Evolutionary conservation across 179 eudicot species (phyloP).

Genomic region (Beta lomatogona): DNA sequence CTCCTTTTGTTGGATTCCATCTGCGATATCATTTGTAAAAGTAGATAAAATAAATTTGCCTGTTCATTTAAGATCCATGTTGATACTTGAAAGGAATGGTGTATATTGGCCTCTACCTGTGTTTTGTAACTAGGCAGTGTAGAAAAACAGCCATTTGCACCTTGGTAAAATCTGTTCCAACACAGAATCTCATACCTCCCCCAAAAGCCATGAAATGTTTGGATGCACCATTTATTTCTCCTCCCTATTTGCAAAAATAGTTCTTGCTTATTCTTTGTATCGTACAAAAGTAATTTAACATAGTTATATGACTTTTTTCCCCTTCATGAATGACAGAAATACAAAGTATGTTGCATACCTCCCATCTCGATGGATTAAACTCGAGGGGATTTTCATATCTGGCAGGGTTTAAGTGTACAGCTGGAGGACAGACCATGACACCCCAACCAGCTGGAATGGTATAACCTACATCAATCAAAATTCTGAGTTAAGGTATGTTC

Average conservation of each 20-base stretch:
- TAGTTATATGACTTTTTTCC: background rate
- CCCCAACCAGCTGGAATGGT: conserved; percentile 97
- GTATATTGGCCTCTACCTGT: conserved; percentile 48
- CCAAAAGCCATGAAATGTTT: conserved; percentile 92
- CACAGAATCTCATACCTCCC: conserved; percentile 93
- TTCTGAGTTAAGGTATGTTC: conserved; percentile 24
- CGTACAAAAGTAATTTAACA: background rate
- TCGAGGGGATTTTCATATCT: conserved; percentile 70
- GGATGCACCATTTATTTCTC: conserved; percentile 69
- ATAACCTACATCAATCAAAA: conserved; percentile 50
- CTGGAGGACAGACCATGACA: conserved; percentile 92
- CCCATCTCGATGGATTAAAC: conserved; percentile 95
- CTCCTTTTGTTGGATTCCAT: conserved; percentile 66
- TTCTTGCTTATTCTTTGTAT: background rate
- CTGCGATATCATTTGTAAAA: conserved; percentile 36
- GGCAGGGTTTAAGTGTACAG: conserved; percentile 79
- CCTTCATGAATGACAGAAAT: background rate
- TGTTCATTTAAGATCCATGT: background rate
- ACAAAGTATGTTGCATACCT: conserved; percentile 44
- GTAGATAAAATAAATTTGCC: background rate
- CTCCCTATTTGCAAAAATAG: conserved; percentile 43
- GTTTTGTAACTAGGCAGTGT: conserved; percentile 75
- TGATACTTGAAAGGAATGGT: background rate
- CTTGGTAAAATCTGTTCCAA: conserved; percentile 83
- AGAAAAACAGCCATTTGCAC: conserved; percentile 86